Evolutionary conservation across 225 moss, liverwort and hornwort genomes (phyloP).

Genomic region (Takakia lepidozioides): DNA sequence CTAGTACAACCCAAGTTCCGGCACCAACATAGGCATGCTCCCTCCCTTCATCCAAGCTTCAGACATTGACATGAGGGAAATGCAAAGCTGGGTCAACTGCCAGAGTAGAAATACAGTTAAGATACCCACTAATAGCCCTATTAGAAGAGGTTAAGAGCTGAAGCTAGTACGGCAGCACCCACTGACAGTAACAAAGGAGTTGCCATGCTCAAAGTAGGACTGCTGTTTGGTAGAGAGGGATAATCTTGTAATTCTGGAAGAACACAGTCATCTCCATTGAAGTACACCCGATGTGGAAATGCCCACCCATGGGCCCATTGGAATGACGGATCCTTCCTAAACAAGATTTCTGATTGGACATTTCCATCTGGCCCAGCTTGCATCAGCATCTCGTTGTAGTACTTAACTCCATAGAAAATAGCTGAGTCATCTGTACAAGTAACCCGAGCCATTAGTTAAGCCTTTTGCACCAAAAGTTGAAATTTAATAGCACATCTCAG

Average conservation of each 20-base stretch:
- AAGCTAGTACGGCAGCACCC: too few species aligned
- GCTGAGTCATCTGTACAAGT: slow-evolving; percentile 44
- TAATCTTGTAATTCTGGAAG: slow-evolving; percentile 19
- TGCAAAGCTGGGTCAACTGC: too few species aligned
- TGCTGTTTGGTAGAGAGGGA: slow-evolving; percentile 39
- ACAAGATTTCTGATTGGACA: slow-evolving; percentile 58
- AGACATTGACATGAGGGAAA: too few species aligned
- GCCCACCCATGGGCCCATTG: slow-evolving; percentile 31
- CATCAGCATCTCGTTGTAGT: slow-evolving; percentile 69
- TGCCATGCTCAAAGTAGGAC: too few species aligned
- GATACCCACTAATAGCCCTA: too few species aligned
- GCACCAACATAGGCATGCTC: too few species aligned
- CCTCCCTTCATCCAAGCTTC: too few species aligned
- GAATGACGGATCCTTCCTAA: slow-evolving; percentile 33
- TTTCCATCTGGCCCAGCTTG: slow-evolving; percentile 41
- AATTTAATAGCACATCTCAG: too few species aligned
- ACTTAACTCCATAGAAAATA: slow-evolving; percentile 58
- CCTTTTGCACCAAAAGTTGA: not conserved
- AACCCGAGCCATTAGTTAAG: not conserved
- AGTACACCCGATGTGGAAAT: slow-evolving; percentile 31
- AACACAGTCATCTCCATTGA: slow-evolving; percentile 48
- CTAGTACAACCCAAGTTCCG: too few species aligned
- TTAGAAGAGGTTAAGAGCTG: too few species aligned
- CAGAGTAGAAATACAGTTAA: too few species aligned
- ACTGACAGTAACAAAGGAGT: too few species aligned